Conservation (phyloP, 176 grass and related monocot genomes). For the Miscanthus lutarioriparius region DNA sequence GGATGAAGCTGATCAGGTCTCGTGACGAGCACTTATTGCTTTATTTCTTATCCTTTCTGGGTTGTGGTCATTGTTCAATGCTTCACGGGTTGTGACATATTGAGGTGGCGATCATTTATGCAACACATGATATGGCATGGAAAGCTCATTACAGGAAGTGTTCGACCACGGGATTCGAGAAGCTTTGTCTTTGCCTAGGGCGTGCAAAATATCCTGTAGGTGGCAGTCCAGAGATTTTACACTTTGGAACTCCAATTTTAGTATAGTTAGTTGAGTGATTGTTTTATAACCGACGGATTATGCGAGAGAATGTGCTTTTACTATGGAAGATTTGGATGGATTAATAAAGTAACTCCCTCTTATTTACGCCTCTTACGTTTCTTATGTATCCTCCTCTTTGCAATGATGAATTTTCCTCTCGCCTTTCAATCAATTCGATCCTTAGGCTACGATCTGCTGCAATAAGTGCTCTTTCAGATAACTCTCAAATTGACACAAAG, state of each 20-base stretch:
- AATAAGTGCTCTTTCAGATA: no score
- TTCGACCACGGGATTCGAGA: constrained; percentile 98
- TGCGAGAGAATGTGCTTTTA: no score
- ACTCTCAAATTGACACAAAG: no score
- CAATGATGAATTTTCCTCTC: no score
- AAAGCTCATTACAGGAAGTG: constrained; percentile 98
- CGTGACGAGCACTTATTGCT: constrained; percentile 54
- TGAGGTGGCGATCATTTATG: constrained; percentile 96
- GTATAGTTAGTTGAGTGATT: background rate
- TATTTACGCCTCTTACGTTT: constrained; percentile 27
- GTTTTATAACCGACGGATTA: no score
- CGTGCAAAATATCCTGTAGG: constrained; percentile 92
- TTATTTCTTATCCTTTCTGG: constrained; percentile 80
- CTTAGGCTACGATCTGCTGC: no score
- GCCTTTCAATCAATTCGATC: no score
- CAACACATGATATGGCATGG: constrained; percentile 97
- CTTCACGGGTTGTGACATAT: constrained; percentile 89
- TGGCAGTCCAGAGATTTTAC: constrained; percentile 31
- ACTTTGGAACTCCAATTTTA: constrained; percentile 21
- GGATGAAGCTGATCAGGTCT: constrained; percentile 60
- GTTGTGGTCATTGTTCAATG: constrained; percentile 76
- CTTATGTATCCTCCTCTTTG: background rate
- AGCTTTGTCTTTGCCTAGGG: constrained; percentile 92
- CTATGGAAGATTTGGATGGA: no score
- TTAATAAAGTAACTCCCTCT: background rate